Conservation (phyloP, 2,329 filamentous ascomycete species). For the Pestalotiopsis sp. region DNA sequence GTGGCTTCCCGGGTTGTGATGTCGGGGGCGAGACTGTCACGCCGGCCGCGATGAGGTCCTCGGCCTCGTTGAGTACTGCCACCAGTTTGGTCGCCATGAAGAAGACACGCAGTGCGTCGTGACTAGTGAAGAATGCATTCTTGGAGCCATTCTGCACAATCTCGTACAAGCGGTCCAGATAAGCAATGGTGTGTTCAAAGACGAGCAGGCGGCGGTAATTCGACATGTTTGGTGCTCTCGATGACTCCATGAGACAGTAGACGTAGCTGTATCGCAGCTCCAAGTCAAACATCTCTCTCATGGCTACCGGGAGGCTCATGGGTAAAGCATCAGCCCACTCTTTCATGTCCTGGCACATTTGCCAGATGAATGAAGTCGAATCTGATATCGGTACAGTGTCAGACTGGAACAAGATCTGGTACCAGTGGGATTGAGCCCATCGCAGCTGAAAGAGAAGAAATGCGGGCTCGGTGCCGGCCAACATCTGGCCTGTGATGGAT, state of each 20-base stretch:
- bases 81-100: conserved; percentile 70
- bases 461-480: conserved; percentile 68
- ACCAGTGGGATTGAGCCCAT: conserved; percentile 85
- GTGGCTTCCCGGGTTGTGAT: conserved; percentile 46
- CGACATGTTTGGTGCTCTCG: conserved; percentile 70
- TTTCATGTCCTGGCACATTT: conserved; percentile 74
- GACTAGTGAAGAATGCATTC: conserved; percentile 77
- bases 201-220: conserved; percentile 80
- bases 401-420: conserved; percentile 84
- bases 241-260: conserved; percentile 82
- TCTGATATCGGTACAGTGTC: conserved; percentile 70
- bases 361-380: conserved; percentile 73
- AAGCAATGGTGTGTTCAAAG: conserved; percentile 85
- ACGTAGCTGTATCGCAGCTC: conserved; percentile 91
- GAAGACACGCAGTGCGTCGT: conserved; percentile 84
- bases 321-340: conserved; percentile 83
- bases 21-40: conserved; percentile 46
- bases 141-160: conserved; percentile 63
- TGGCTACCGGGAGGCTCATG: conserved; percentile 61
- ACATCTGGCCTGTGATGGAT: conserved; percentile 44
- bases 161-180: conserved; percentile 73
- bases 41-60: conserved; percentile 58
- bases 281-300: conserved; percentile 79
- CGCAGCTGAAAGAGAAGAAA: conserved; percentile 81
- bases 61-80: conserved; percentile 60